Conservation (phyloP, 768 basidiomycete genomes). For the Mycena filopes region DNA sequence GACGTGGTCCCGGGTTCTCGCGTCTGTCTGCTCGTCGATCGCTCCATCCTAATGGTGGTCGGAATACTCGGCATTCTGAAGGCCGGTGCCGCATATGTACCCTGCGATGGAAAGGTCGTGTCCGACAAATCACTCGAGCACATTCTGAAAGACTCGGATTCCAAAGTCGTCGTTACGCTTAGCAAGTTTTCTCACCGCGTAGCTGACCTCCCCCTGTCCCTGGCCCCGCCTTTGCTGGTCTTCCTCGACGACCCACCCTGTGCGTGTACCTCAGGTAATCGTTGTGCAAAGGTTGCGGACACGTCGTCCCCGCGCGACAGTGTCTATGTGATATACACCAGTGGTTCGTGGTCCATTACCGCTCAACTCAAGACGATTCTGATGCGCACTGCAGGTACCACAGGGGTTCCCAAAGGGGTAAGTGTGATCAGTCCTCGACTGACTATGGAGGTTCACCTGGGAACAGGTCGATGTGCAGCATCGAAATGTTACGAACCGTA, state of each 20-base stretch:
- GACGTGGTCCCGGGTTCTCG: conserved; percentile 61
- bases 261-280: conserved; percentile 33
- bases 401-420: conserved; percentile 66
- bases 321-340: conserved; percentile 71
- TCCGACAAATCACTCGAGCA: conserved; percentile 64
- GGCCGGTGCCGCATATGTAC: conserved; percentile 68
- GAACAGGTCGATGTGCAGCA: conserved; percentile 63
- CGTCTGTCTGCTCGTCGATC: conserved; percentile 64
- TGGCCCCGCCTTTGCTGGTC: conserved; percentile 29
- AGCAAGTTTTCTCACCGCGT: conserved; percentile 53
- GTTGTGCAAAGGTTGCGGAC: conserved; percentile 52
- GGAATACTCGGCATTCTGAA: conserved; percentile 67
- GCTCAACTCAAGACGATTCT: too few species aligned
- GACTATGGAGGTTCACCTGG: neutral
- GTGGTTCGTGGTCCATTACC: conserved; percentile 50
- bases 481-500: conserved; percentile 67
- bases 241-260: conserved; percentile 47
- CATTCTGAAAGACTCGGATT: conserved; percentile 59
- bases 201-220: conserved; percentile 31
- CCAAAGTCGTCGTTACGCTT: conserved; percentile 54
- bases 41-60: conserved; percentile 63
- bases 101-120: conserved; percentile 66
- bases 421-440: neutral
- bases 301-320: conserved; percentile 52
- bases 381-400: conserved; percentile 64